These are phyloP conservation scores for Mortierella antarctica DNA, from an alignment of 192 early-diverging fungal genomes.

Conservation along the genomic window DNA sequence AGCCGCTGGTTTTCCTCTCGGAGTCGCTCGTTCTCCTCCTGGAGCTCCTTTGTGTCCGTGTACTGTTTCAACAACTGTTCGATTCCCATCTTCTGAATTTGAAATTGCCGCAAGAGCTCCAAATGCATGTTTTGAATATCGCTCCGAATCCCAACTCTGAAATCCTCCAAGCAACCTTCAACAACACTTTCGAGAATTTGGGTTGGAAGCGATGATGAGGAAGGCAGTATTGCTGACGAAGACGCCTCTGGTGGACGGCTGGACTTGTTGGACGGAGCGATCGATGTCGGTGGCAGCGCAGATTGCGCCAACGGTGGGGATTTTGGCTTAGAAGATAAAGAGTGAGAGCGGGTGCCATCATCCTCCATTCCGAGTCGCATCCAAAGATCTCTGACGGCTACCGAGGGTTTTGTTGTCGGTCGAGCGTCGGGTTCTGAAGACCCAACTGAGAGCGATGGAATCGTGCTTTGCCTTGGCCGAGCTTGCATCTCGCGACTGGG, in stretches of 20 bases:
- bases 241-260: not conserved
- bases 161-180: conserved; percentile 70
- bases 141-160: conserved; percentile 60
- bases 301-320: not conserved
- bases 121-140: conserved; percentile 81
- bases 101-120: conserved; percentile 75
- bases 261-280: not conserved
- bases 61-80: conserved; percentile 64
- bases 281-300: not conserved
- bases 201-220: conserved; percentile 17
- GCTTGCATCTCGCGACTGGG: not conserved
- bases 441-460: not conserved
- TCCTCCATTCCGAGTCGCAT: no score
- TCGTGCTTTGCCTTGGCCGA: not conserved
- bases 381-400: no score
- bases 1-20: conserved; percentile 69
- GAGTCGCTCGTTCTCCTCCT: conserved; percentile 63
- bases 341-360: no score
- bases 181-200: conserved; percentile 68
- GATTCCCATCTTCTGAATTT: conserved; percentile 75
- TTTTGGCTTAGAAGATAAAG: no score
- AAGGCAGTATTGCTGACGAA: not conserved
- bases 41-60: conserved; percentile 58
- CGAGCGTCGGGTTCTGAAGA: no score
- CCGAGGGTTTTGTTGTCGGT: no score